Conservation (phyloP, 192 early-diverging fungal genomes). For the Coemansia furcata region DNA sequence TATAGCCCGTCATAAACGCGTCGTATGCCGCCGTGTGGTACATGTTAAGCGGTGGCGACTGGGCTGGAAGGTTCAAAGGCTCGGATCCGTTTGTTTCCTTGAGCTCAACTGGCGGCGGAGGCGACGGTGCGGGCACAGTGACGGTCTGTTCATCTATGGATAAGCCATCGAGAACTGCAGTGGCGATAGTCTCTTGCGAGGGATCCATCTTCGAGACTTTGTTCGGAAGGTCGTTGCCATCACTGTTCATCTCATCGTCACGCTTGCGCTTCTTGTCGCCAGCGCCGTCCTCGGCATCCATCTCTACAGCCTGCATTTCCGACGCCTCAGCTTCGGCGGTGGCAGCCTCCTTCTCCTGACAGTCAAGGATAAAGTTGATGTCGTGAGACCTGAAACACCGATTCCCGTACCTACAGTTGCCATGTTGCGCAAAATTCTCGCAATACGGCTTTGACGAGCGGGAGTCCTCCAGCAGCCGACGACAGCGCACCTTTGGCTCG, state of each 20-base stretch:
- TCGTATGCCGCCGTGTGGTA: slow-evolving; percentile 94
- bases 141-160: background rate
- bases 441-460: slow-evolving; percentile 58
- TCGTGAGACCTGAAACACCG: slow-evolving; percentile 77
- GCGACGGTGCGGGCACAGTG: background rate
- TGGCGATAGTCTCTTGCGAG: background rate
- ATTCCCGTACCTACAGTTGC: slow-evolving; percentile 70
- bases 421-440: slow-evolving; percentile 80
- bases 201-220: background rate
- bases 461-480: background rate
- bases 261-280: slow-evolving; percentile 18
- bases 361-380: slow-evolving; percentile 84
- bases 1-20: slow-evolving; percentile 94
- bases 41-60: slow-evolving; percentile 36
- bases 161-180: background rate
- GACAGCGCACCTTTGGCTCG: background rate
- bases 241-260: background rate
- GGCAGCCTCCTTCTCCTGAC: slow-evolving; percentile 32
- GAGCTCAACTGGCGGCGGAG: background rate
- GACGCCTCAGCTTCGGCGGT: background rate
- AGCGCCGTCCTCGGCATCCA: background rate
- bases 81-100: slow-evolving; percentile 8
- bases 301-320: slow-evolving; percentile 1
- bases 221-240: background rate
- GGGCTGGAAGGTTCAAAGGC: background rate